A percentile compares a stretch with the other conserved stretches of the same genome.
Conservation (phyloP, 106 monocot genomes). For the Platanthera zijinensis region DNA sequence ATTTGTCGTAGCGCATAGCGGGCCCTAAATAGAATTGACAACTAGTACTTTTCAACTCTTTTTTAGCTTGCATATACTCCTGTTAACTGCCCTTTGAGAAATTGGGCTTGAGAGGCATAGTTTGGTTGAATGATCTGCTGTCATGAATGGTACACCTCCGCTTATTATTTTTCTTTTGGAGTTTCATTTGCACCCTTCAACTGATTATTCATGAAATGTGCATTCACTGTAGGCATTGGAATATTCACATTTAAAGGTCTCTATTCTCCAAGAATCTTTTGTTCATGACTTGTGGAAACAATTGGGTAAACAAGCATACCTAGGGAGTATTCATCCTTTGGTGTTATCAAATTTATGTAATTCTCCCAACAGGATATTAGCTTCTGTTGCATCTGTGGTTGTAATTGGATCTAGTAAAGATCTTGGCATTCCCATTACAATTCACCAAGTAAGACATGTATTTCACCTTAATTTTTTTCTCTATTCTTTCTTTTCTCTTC, state of each 20-base stretch:
- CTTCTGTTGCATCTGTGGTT: slow-evolving; percentile 73
- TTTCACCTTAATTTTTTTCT: not conserved
- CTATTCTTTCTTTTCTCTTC: not conserved
- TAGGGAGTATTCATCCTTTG: slow-evolving; percentile 79
- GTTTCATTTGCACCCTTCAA: not conserved
- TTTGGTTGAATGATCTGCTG: too few relatives aligned
- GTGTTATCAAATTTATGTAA: slow-evolving; percentile 63
- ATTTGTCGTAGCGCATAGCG: too few relatives aligned
- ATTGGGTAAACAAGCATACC: slow-evolving; percentile 76
- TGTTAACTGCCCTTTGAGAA: too few relatives aligned
- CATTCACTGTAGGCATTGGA: slow-evolving; percentile 39
- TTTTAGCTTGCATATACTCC: too few relatives aligned
- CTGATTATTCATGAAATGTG: not conserved
- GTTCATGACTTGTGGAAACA: slow-evolving; percentile 74
- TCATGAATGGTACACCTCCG: too few relatives aligned
- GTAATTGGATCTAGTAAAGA: slow-evolving; percentile 91
- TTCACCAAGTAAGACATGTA: slow-evolving; percentile 64
- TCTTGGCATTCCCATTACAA: slow-evolving; percentile 83
- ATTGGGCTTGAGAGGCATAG: too few relatives aligned
- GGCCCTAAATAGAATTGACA: too few relatives aligned
- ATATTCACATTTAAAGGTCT: slow-evolving; percentile 79
- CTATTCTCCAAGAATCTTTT: slow-evolving; percentile 89
- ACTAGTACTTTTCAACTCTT: too few relatives aligned
- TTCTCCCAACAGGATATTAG: slow-evolving; percentile 51
- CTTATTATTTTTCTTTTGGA: not conserved